Evolutionary conservation across 495 filamentous ascomycete genomes (phyloP).

Genomic region (Aspergillus sclerotioniger): DNA sequence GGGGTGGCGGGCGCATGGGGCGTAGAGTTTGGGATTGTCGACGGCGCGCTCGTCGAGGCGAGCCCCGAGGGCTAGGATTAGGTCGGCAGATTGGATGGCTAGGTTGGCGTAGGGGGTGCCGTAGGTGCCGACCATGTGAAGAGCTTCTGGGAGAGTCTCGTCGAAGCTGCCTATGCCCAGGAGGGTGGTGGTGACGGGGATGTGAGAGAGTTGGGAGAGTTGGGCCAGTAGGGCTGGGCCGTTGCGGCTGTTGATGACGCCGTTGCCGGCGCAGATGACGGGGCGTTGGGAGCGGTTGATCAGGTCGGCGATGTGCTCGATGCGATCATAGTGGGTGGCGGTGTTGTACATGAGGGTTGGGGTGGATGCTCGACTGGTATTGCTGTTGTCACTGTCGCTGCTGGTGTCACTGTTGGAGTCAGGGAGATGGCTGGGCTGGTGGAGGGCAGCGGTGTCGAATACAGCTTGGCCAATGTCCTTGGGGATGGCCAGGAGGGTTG

Average conservation of each 20-base stretch:
- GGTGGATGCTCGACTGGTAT: neutral
- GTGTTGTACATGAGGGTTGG: constrained; percentile 17
- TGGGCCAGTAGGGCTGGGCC: constrained; percentile 44
- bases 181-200: constrained; percentile 63
- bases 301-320: constrained; percentile 52
- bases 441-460: constrained; percentile 50
- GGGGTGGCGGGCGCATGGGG: constrained; percentile 46
- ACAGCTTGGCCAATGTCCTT: constrained; percentile 58
- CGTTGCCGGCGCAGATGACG: constrained; percentile 62
- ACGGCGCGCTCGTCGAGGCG: constrained; percentile 65
- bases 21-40: constrained; percentile 51
- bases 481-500: constrained; percentile 59
- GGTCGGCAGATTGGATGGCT: constrained; percentile 63
- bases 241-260: constrained; percentile 35
- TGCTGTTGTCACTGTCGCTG: constrained; percentile 35
- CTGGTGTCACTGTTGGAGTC: neutral
- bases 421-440: constrained; percentile 32
- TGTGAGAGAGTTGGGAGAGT: constrained; percentile 55
- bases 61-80: constrained; percentile 61
- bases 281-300: constrained; percentile 60
- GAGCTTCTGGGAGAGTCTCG: constrained; percentile 56
- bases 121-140: constrained; percentile 68
- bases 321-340: constrained; percentile 46
- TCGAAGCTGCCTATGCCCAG: constrained; percentile 65
- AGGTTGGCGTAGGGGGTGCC: constrained; percentile 64